Evolutionary conservation across 768 basidiomycete genomes (phyloP).

Genomic region (Lentinula edodes): DNA sequence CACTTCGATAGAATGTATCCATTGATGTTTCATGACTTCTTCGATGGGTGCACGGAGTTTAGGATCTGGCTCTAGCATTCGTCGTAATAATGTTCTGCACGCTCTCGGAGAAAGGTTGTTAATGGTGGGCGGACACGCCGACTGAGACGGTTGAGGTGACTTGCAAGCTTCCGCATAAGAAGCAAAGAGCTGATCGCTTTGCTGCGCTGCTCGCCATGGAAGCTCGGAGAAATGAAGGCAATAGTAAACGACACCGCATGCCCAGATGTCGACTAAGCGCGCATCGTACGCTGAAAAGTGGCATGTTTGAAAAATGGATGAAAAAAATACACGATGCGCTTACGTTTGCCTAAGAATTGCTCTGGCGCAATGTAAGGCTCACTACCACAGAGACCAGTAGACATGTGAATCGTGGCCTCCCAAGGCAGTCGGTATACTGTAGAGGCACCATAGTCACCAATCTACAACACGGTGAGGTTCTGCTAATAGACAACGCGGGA

Average conservation of each 20-base stretch:
- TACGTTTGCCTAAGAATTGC: slow-evolving; percentile 95
- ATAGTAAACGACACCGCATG: slow-evolving; percentile 95
- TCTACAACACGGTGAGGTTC: slow-evolving; percentile 38
- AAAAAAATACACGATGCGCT: slow-evolving; percentile 35
- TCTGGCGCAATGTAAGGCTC: slow-evolving; percentile 99
- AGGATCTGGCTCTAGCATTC: slow-evolving; percentile 96
- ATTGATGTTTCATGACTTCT: slow-evolving; percentile 70
- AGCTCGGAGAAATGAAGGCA: slow-evolving; percentile 97
- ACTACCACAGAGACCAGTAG: slow-evolving; percentile 93
- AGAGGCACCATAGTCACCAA: slow-evolving; percentile 97
- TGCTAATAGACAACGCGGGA: slow-evolving; percentile 12
- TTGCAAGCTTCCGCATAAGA: slow-evolving; percentile 63
- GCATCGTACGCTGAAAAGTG: slow-evolving; percentile 83
- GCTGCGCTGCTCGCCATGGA: slow-evolving; percentile 94
- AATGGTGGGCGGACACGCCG: slow-evolving; percentile 61
- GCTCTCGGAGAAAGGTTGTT: slow-evolving; percentile 85
- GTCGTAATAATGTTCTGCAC: slow-evolving; percentile 76
- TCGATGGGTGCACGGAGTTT: slow-evolving; percentile 72
- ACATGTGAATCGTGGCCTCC: slow-evolving; percentile 96
- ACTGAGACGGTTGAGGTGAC: slow-evolving; percentile 37
- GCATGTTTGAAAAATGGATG: slow-evolving; percentile 22
- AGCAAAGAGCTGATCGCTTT: slow-evolving; percentile 72
- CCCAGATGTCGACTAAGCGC: slow-evolving; percentile 96
- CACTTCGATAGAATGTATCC: slow-evolving; percentile 79
- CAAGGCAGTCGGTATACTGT: slow-evolving; percentile 99